Percentiles rank a stretch among this genome's conserved stretches.
Conservation (phyloP, 2,329 filamentous ascomycete species). For the Calonectria multiphialidica region DNA sequence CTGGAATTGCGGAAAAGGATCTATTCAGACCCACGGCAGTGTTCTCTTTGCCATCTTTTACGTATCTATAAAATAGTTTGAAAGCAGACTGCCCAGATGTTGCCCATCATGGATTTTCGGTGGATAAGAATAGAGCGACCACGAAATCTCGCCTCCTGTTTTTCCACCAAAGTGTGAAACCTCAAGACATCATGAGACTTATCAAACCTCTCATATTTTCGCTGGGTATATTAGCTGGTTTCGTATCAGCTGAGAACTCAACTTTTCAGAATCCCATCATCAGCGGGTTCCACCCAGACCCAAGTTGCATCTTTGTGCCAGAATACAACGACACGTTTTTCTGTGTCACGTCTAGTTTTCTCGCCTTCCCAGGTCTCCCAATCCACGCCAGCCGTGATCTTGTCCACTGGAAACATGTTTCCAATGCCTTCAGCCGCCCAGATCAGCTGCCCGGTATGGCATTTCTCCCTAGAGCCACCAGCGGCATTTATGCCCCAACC, state of each 20-base stretch:
- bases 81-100: not conserved
- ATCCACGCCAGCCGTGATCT: not conserved
- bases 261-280: conserved; percentile 58
- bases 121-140: not conserved
- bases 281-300: conserved; percentile 63
- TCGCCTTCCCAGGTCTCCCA: not conserved
- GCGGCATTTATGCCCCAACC: not conserved
- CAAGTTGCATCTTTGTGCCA: conserved; percentile 55
- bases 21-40: not conserved
- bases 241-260: conserved; percentile 1
- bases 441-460: not conserved
- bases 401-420: not conserved
- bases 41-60: not conserved
- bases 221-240: not conserved
- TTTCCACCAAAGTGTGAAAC: not conserved
- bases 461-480: not conserved
- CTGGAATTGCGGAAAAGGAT: not conserved
- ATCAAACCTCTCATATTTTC: not conserved
- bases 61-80: not conserved
- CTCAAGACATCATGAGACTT: not conserved
- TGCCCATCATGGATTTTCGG: not conserved
- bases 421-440: not conserved
- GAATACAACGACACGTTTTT: conserved; percentile 60
- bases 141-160: not conserved
- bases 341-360: conserved; percentile 43